Percentiles rank a stretch among this genome's conserved stretches.
These are phyloP conservation scores for Phoma sp. DNA, from an alignment of 2,329 filamentous ascomycete species.

Conservation along the genomic window DNA sequence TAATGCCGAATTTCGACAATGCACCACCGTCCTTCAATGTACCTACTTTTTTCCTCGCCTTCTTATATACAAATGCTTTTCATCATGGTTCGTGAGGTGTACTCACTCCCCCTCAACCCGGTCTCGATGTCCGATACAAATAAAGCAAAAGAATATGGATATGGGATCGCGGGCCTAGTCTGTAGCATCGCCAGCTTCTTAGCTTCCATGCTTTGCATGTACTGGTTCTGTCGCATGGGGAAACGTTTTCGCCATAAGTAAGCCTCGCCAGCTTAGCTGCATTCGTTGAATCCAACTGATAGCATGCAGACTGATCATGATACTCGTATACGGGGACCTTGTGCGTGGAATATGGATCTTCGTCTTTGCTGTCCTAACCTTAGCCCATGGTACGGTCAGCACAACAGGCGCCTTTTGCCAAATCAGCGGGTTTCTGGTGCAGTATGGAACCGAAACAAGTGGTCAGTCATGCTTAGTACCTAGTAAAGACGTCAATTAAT, in stretches of 20 bases:
- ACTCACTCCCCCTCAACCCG: constrained; percentile 1
- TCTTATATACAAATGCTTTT: not conserved
- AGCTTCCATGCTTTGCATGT: constrained; percentile 47
- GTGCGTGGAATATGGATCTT: constrained; percentile 73
- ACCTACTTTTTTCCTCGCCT: not conserved
- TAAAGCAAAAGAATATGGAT: constrained; percentile 7
- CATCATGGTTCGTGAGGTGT: not conserved
- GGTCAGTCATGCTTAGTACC: constrained; percentile 47
- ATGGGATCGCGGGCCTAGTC: constrained; percentile 1
- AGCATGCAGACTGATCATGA: constrained; percentile 69
- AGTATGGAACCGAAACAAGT: constrained; percentile 70
- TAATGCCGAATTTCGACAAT: too few relatives aligned
- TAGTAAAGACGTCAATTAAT: not conserved
- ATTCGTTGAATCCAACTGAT: not conserved
- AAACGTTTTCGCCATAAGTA: constrained; percentile 76
- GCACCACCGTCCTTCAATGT: not conserved
- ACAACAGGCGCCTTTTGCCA: constrained; percentile 68
- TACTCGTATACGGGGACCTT: constrained; percentile 74
- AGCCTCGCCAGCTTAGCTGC: constrained; percentile 31
- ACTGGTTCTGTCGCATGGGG: constrained; percentile 77
- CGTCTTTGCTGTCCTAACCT: constrained; percentile 66
- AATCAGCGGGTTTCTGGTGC: constrained; percentile 70
- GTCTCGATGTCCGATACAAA: constrained; percentile 3
- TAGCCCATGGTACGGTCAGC: constrained; percentile 58
- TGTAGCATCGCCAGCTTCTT: constrained; percentile 6